Base-by-base conservation (phyloP, 2,329 filamentous ascomycete genomes). In the Zymoseptoria pseudotritici region DNA sequence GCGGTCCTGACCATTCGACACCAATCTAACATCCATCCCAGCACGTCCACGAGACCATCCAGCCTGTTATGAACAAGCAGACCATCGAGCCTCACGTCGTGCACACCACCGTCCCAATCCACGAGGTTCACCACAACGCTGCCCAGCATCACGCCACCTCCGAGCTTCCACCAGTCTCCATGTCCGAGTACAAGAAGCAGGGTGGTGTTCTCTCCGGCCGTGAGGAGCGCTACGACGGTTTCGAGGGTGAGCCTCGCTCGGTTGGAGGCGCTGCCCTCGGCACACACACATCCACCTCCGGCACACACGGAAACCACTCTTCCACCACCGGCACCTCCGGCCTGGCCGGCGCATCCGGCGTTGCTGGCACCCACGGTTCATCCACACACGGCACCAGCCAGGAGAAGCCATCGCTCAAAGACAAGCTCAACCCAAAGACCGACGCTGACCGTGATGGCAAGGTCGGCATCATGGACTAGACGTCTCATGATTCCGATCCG, bases 51-150 rank as follows among this genome's bases (percentile, higher is more conserved):
- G 86, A 89, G 72, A 85, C 83, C 29, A 82, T 90, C 54, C 86
- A 90, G 71, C 87, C 87, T 0, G 81, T 90, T 0, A 78, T 91
- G 42, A 79, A 90, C 55, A 89, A 88, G 71, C 66, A 90, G 65
- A 84, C 82, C 0, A 77, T 90, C 26, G 82, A 88, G 64, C 86
- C 86, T 1, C 79, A 83, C 17, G 69, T 90, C 3, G 79, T 89
- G 1, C 88, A 91, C 77, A 90, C 85, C 22, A 89, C 86, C 1
- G 79, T 88, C 0, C 88, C 87, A 0, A 80, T 91, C 50, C 87
- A 90, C 65, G 88, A 91, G 75, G 81, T 83, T 1, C 87, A 90
- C 70, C 85, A 89, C 67, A 84, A 86, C 55, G 78, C 82, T 13
- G 79, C 86, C 1, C 80, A 87, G 61, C 84, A 88, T 70, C 88